These are phyloP conservation scores for Diaporthe sp. DNA, from an alignment of 2,329 filamentous ascomycete genomes.

Conservation along the genomic window DNA sequence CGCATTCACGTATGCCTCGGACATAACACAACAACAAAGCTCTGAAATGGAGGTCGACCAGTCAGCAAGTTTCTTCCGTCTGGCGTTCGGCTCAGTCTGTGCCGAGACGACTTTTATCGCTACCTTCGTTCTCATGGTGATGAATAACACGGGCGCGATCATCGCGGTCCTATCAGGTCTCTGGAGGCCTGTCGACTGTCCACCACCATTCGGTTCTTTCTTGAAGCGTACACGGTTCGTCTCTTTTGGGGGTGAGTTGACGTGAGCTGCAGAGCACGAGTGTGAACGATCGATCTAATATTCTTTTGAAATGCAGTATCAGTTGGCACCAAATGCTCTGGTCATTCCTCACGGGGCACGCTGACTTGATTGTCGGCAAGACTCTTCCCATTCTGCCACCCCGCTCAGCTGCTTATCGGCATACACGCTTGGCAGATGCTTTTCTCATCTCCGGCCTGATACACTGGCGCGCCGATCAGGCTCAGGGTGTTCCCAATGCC, in stretches of 20 bases:
- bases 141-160: neutral
- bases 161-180: neutral
- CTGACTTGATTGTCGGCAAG: neutral
- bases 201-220: neutral
- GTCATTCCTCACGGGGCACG: neutral
- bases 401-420: neutral
- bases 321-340: neutral
- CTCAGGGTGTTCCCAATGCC: neutral
- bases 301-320: neutral
- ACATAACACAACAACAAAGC: neutral
- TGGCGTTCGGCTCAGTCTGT: neutral
- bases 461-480: neutral
- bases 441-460: neutral
- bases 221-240: neutral
- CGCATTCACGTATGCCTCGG: neutral
- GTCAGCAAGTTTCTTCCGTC: neutral
- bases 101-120: neutral
- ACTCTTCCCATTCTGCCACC: neutral
- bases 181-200: neutral
- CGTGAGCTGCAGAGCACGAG: neutral
- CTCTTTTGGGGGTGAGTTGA: neutral
- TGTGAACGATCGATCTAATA: neutral
- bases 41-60: neutral
- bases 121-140: neutral
- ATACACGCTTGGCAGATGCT: neutral